Conservation (phyloP, 2,329 filamentous ascomycete genomes). For the Macrophomina pseudophaseolina region DNA sequence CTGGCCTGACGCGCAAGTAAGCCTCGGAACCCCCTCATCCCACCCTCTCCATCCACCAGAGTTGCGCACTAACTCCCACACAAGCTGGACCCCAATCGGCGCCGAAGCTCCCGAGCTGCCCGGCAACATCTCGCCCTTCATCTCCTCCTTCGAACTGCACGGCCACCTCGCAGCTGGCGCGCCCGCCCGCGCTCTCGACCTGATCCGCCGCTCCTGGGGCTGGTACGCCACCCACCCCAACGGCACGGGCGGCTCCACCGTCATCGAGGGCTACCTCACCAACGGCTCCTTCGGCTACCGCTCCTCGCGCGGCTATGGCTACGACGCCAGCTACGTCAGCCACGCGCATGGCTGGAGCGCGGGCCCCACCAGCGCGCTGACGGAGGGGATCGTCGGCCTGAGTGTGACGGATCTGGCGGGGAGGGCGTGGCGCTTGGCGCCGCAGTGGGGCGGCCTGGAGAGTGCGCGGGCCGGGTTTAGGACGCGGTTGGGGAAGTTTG, state of each 20-base stretch:
- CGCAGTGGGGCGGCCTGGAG: constrained; percentile 51
- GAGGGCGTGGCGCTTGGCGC: constrained; percentile 50
- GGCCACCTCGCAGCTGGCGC: constrained; percentile 58
- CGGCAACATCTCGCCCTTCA: constrained; percentile 63
- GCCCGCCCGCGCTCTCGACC: constrained; percentile 58
- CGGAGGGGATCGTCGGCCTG: constrained; percentile 53
- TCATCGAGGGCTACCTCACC: constrained; percentile 63
- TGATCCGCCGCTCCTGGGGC: constrained; percentile 64
- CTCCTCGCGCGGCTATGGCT: constrained; percentile 56
- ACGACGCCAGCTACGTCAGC: constrained; percentile 48
- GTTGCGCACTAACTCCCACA: constrained; percentile 35
- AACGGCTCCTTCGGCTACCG: constrained; percentile 65
- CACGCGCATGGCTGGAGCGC: constrained; percentile 52
- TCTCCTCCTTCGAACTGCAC: constrained; percentile 64
- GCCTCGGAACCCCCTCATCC: neutral
- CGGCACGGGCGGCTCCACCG: constrained; percentile 61
- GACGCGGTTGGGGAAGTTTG: constrained; percentile 52
- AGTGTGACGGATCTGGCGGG: constrained; percentile 48
- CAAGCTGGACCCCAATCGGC: constrained; percentile 64
- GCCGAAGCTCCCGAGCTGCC: constrained; percentile 62
- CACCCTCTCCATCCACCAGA: no score
- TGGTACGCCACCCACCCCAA: constrained; percentile 64
- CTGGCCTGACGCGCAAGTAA: constrained; percentile 27
- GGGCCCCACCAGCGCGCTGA: constrained; percentile 38
- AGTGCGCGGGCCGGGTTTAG: constrained; percentile 53